phyloP scores from a whole-genome alignment of 1,139 yeast species.

The Saccharomyces hybrid region DNA sequence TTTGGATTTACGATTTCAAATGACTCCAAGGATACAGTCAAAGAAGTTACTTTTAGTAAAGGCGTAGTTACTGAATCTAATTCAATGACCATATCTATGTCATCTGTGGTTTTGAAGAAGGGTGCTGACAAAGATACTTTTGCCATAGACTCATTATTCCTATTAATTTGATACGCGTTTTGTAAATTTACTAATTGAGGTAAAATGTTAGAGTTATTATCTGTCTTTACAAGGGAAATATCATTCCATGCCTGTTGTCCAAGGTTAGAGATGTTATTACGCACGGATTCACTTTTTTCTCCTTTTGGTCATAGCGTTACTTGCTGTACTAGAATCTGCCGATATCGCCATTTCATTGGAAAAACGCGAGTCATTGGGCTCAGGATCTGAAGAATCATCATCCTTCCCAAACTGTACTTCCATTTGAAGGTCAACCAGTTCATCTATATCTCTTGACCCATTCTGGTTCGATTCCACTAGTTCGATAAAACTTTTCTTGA shows the following conservation, averaged over 20 bases:
- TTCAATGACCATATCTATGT: slow-evolving; percentile 37
- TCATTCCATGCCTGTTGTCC: slow-evolving; percentile 1
- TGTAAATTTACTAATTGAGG: slow-evolving; percentile 31
- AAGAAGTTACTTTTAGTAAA: slow-evolving; percentile 26
- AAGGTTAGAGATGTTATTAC: slow-evolving; percentile 3
- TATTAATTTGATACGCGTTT: slow-evolving; percentile 32
- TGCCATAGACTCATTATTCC: slow-evolving; percentile 31
- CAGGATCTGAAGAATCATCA: slow-evolving; percentile 2
- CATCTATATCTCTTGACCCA: slow-evolving; percentile 21
- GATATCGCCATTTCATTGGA: background rate
- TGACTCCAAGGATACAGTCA: slow-evolving; percentile 29
- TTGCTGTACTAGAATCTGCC: slow-evolving; percentile 1
- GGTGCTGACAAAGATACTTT: slow-evolving; percentile 35
- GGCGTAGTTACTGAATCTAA: slow-evolving; percentile 13
- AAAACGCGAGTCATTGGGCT: background rate
- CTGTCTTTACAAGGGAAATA: background rate
- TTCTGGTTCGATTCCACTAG: slow-evolving; percentile 14
- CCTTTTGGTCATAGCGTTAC: slow-evolving; percentile 2
- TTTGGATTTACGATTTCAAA: slow-evolving; percentile 30
- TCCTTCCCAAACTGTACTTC: slow-evolving; percentile 21
- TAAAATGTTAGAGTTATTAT: slow-evolving; percentile 6
- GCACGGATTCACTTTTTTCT: slow-evolving; percentile 4
- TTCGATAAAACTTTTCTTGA: slow-evolving; percentile 17
- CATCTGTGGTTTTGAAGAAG: slow-evolving; percentile 45
- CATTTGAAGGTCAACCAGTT: slow-evolving; percentile 23